Base-by-base conservation (phyloP, 2,329 filamentous ascomycete genomes). In the Didymosphaeria variabile region DNA sequence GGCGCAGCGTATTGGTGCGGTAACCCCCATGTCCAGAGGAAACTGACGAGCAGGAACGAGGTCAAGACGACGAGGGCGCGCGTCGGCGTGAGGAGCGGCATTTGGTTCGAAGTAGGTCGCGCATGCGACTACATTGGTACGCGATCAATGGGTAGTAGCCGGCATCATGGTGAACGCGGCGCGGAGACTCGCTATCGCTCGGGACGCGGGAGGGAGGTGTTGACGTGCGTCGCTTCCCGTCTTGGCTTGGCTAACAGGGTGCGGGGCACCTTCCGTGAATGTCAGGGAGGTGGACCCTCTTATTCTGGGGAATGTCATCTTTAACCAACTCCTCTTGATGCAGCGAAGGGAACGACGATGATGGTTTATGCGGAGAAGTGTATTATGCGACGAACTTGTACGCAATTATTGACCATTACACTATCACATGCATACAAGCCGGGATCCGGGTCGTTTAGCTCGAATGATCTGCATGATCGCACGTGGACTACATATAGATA, bases 51-150 rank as follows among this genome's bases (percentile, higher is more conserved):
- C 26, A 71, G 69, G 49, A 74, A 62, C 42, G 67, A 63, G 42
- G 73, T 53, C 26, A 74, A 56, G 23, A 71, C 49, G 49, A 72
- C 60, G 65, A 68, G 67, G 61, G 76, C 60, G 61, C 74, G 73
- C 29, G 74, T 74, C 47, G 72, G 74, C 26, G 73, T 76, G 50
- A 77, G 34, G 57, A 68, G 60, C 49, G 74, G 73, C 74, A 76
- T 76, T 5, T 60, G 49, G 66, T 65, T 59, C 57, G 55, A 32
- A 15, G 38, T 19, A 50, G 34, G 58, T 57, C 36, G 63, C 58
- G 17, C 38, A 34, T 49, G 32, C 32, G 57, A 44, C 60, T 62
- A 59, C 60, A 62, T 62, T 36, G 55, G 47, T 19, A 36, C 53
- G 42, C 42, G 21, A 6, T 36, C 29, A 29, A 47, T 46, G 23